Percentiles rank a stretch among this genome's conserved stretches.
phyloP scores from a whole-genome alignment of 2,329 filamentous ascomycete species.

The Beauveria medogensis region DNA sequence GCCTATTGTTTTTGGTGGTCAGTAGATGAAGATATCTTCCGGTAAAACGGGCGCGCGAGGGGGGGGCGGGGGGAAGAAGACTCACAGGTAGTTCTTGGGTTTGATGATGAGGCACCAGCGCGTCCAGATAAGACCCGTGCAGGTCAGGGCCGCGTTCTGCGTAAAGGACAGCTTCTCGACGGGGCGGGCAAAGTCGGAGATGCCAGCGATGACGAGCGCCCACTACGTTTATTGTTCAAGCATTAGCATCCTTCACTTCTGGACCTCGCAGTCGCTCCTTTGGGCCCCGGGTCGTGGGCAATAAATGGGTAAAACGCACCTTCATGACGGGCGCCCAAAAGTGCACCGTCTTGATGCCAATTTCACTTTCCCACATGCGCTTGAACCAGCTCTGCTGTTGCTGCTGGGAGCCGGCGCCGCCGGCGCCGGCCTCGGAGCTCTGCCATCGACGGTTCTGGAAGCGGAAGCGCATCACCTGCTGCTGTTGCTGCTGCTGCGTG shows the following conservation, averaged over 20 bases:
- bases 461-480: conserved; percentile 32
- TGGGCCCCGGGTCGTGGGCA: neutral
- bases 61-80: conserved; percentile 13
- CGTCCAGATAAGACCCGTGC: conserved; percentile 94
- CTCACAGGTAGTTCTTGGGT: conserved; percentile 82
- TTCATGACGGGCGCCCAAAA: conserved; percentile 98
- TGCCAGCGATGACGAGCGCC: conserved; percentile 84
- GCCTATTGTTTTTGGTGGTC: conserved; percentile 35
- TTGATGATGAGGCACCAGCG: conserved; percentile 97
- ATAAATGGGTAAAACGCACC: conserved; percentile 11
- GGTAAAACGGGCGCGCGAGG: too few species aligned
- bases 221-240: conserved; percentile 41
- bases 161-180: conserved; percentile 88
- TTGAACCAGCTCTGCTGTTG: conserved; percentile 53
- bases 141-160: conserved; percentile 83
- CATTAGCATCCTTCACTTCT: conserved; percentile 24
- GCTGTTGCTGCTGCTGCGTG: conserved; percentile 29
- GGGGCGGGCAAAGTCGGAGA: conserved; percentile 85
- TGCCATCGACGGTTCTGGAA: conserved; percentile 56
- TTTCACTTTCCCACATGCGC: conserved; percentile 74
- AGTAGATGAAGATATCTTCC: neutral
- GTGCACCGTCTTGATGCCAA: conserved; percentile 88
- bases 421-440: conserved; percentile 51
- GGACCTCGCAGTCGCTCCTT: neutral
- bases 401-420: conserved; percentile 19